These are phyloP conservation scores for Rehmannia glutinosa DNA, from an alignment of 257 asterid genomes.

Conservation along the genomic window DNA sequence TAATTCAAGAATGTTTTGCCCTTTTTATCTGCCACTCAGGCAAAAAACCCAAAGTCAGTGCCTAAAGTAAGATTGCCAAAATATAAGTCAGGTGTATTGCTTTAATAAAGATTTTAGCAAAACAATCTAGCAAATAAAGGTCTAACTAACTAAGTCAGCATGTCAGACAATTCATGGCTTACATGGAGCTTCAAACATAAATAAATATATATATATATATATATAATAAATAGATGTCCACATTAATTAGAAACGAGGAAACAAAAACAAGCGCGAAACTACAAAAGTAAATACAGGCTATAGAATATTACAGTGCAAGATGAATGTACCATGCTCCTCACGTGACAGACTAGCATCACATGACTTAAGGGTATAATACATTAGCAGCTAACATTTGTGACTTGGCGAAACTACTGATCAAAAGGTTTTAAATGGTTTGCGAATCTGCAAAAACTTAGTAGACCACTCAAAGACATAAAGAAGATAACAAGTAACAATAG, in stretches of 20 bases:
- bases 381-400: slow-evolving; percentile 5
- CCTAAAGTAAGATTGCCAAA: slow-evolving; percentile 10
- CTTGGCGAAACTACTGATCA: not conserved
- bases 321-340: not conserved
- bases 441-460: not conserved
- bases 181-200: not conserved
- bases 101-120: not conserved
- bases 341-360: slow-evolving; percentile 1
- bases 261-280: not conserved
- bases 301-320: not conserved
- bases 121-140: not conserved
- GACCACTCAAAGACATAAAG: slow-evolving; percentile 6
- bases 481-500: not conserved
- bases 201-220: not conserved
- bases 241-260: not conserved
- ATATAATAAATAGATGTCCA: not conserved
- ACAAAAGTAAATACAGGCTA: not conserved
- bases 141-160: slow-evolving; percentile 16
- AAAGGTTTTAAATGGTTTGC: slow-evolving; percentile 6
- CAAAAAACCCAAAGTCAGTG: slow-evolving; percentile 19
- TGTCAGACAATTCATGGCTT: slow-evolving; percentile 7
- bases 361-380: not conserved
- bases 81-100: not conserved
- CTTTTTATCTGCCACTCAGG: slow-evolving; percentile 26
- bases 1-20: slow-evolving; percentile 55